Evolutionary conservation across 768 basidiomycete species (phyloP).

Genomic region (Boletus subcaerulescens): DNA sequence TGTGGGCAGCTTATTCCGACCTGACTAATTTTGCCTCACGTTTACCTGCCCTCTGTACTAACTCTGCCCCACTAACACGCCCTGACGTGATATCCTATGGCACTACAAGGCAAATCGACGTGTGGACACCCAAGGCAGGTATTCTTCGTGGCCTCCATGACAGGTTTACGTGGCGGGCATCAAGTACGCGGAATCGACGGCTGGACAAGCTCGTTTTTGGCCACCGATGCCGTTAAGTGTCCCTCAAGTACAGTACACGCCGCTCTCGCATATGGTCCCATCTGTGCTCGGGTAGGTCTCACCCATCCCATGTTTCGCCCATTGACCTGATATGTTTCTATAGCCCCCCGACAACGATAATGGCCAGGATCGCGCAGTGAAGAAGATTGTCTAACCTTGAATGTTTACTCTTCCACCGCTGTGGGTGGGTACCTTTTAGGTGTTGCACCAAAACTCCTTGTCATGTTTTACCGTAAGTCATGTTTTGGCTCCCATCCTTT

Average conservation of each 20-base stretch:
- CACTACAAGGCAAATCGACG: too few relatives aligned
- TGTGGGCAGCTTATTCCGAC: neutral
- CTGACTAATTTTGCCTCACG: neutral
- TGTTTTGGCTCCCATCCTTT: neutral
- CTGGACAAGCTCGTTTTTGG: constrained; percentile 10
- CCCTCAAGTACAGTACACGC: neutral
- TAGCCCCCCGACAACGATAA: constrained; percentile 17
- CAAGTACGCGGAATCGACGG: constrained; percentile 8
- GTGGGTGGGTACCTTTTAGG: neutral
- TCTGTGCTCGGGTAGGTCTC: constrained; percentile 16
- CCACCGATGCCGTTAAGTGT: constrained; percentile 10
- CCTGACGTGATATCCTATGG: constrained; percentile 18
- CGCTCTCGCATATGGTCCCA: constrained; percentile 13
- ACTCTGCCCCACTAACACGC: constrained; percentile 19
- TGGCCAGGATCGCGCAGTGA: constrained; percentile 3
- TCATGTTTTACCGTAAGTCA: too few relatives aligned
- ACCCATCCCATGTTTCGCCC: neutral
- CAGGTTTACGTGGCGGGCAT: too few relatives aligned
- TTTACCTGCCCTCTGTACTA: constrained; percentile 17
- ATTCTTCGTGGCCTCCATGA: too few relatives aligned
- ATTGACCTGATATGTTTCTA: neutral
- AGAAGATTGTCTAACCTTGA: constrained; percentile 22
- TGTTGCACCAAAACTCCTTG: constrained; percentile 11
- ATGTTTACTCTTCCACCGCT: constrained; percentile 16
- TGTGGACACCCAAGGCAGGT: too few relatives aligned